Conservation (phyloP, 176 grass and related monocot species). For the Oryza longistaminata region DNA sequence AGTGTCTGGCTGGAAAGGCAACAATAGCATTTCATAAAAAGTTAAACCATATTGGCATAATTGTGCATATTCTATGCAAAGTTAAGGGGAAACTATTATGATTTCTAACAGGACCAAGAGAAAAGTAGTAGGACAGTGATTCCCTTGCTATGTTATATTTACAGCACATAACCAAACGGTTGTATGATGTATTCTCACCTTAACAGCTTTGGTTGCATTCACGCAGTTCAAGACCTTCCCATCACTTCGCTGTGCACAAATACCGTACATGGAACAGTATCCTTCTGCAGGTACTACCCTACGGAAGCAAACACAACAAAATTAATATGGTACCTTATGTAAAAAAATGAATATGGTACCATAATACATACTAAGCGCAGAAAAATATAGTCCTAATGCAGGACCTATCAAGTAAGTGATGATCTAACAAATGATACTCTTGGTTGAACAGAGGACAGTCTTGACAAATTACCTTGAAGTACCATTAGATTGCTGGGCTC, state of each 20-base stretch:
- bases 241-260: slow-evolving; percentile 79
- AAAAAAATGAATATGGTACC: slow-evolving; percentile 13
- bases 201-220: slow-evolving; percentile 79
- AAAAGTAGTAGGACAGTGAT: slow-evolving; percentile 20
- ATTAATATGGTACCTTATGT: neutral
- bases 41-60: slow-evolving; percentile 26
- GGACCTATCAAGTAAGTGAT: neutral
- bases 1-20: slow-evolving; percentile 74
- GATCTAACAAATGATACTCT: slow-evolving; percentile 25
- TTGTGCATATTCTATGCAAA: slow-evolving; percentile 11
- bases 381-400: slow-evolving; percentile 21
- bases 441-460: slow-evolving; percentile 1
- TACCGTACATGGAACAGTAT: slow-evolving; percentile 90
- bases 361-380: slow-evolving; percentile 1
- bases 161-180: slow-evolving; percentile 24
- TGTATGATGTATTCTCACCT: slow-evolving; percentile 44
- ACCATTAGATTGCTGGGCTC: slow-evolving; percentile 61
- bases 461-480: slow-evolving; percentile 66
- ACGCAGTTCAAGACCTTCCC: slow-evolving; percentile 86
- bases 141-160: slow-evolving; percentile 31
- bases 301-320: slow-evolving; percentile 28
- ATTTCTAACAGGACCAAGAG: neutral
- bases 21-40: slow-evolving; percentile 33
- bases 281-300: slow-evolving; percentile 71
- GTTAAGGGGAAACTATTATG: slow-evolving; percentile 9